These are phyloP conservation scores for Blastobotrys muscicola DNA, from an alignment of 805 yeast genomes.

Conservation along the genomic window DNA sequence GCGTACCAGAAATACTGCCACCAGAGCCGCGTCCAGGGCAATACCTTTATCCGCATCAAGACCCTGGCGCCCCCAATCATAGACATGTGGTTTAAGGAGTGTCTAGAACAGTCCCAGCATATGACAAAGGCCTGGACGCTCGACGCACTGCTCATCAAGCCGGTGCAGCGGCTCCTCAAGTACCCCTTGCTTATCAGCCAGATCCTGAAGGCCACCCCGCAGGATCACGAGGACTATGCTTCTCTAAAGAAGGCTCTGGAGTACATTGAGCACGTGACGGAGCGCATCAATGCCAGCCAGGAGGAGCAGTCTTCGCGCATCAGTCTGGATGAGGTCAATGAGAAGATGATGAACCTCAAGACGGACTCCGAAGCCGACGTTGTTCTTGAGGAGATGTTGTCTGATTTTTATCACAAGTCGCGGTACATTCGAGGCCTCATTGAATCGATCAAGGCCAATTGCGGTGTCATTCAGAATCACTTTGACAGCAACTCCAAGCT, in stretches of 20 bases:
- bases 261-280: constrained; percentile 13
- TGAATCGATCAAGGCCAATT: constrained; percentile 9
- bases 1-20: constrained; percentile 27
- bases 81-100: constrained; percentile 28
- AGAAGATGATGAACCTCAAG: constrained; percentile 3
- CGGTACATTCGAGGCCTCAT: constrained; percentile 9
- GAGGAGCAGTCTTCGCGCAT: neutral
- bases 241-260: constrained; percentile 16
- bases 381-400: constrained; percentile 8
- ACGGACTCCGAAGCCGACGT: constrained; percentile 9
- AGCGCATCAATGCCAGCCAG: constrained; percentile 16
- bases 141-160: constrained; percentile 34
- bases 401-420: constrained; percentile 8
- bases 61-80: constrained; percentile 20
- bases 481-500: constrained; percentile 13
- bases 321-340: constrained; percentile 7
- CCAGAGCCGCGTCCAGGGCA: constrained; percentile 23
- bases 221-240: constrained; percentile 41
- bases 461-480: constrained; percentile 10
- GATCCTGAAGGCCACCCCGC: constrained; percentile 23
- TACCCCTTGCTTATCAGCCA: constrained; percentile 32
- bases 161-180: constrained; percentile 36
- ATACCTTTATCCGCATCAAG: constrained; percentile 18
- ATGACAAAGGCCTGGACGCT: constrained; percentile 33
- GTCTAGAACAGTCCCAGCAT: constrained; percentile 21